Base-by-base conservation (phyloP, 2,329 filamentous ascomycete species). In the Clonostachys byssicola region DNA sequence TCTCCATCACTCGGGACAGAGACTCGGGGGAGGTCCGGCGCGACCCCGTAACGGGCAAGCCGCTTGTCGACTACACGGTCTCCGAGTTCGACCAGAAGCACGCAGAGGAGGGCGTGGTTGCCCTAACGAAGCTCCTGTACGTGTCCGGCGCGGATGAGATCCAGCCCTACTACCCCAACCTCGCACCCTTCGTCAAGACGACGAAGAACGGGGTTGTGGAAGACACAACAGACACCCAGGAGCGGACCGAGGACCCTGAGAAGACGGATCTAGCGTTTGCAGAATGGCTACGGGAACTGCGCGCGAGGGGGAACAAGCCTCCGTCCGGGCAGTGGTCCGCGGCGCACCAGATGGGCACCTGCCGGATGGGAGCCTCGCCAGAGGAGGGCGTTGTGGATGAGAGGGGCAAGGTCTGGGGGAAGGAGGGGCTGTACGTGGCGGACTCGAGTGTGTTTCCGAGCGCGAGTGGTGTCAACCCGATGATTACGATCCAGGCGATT, bases 281-380 rank as follows among this genome's bases (percentile, higher is more conserved):
- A 33, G 66, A 70, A 8, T 91, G 86, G 86, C 65, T 88, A 3
- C 60, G 62, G 6, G 60, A 69, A 45, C 50, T 85, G 12, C 64
- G 74, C 47, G 59, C 59, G 35, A 66, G 80, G 17, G 73, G 76
- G 38, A 76, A 75, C 43, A 69, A 66, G 49, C 71, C 73, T 16
- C 78, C 80, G 0, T 68, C 74, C 33, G 70, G 73, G 18, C 61
- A 69, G n/a, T 88, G 81, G 56, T 67, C 74, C 33, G 86, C 82
- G n/a, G 88, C 88, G 16, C 88, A 92, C 64, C 88, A 92, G 69
- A 92, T 92, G 88, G 85, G 87, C 18, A 81, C 81, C 10, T 89
- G 85, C 57, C 73, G 86, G 4, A 92, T 92, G 88, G 81, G 81
- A 49, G 70, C 71, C 40, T 65, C 63, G 51, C 62, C 65, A 47